Base-by-base conservation (phyloP, 2,329 filamentous ascomycete species). In the Mollisia scopiformis region DNA sequence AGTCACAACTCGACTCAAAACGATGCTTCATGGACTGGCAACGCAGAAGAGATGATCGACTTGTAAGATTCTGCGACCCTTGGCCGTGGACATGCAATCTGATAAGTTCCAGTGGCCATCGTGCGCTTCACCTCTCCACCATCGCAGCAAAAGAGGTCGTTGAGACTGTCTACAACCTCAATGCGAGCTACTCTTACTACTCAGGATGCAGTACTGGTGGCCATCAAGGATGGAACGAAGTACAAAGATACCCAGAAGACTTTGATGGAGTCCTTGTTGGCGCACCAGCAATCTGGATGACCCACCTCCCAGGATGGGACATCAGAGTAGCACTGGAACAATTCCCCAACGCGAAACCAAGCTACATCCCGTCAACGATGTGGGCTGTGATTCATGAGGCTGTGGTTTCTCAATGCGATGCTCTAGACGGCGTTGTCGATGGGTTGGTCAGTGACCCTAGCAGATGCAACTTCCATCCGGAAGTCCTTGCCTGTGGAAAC, bases 161-260 rank as follows among this genome's bases (percentile, higher is more conserved):
- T n/a, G 14, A 57, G 16, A 28, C 10, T 13, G 64, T 59, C 27
- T 67, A 67, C 41, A 55, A 47, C 4, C 35, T n/a, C 16, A 28
- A 56, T 5, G 41, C 57, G 16, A 47, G 37, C 10, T 59, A 83
- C 61, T 59, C 61, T n/a, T 82, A 81, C 69, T 82, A 78, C 64
- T 69, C 79, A 10, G 79, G 78, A 23, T 82, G 80, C 69, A 80
- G 78, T 2, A 77, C 77, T n/a, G 79, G 79, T 60, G 79, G 79
- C 23, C 73, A 77, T 14, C 78, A 81, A 64, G 79, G 79, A 31
- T 72, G 79, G 60, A 79, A 79, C 59, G 76, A 77, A 3, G 73
- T 77, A 1, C 76, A 80, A 57, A 71, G 75, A 50, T 81, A 75
- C 61, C 79, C 79, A 1, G 70, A 76, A n/a, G 79, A 81, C 64